Conservation (phyloP, 805 yeast genomes). For the Kluyveromyces nonfermentans region DNA sequence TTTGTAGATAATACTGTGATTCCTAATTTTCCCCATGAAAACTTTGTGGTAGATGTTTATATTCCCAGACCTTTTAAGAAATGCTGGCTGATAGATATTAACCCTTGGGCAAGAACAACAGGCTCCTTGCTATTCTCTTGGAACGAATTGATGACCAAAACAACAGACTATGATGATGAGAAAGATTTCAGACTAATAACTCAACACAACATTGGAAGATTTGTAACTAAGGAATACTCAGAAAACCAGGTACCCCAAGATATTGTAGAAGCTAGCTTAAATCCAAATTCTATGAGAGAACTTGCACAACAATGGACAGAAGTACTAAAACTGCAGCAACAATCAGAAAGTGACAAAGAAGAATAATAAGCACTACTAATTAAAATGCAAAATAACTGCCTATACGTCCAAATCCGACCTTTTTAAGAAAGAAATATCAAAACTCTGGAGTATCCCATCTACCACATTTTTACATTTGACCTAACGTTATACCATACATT, state of each 20-base stretch:
- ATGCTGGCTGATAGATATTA: slow-evolving; percentile 71
- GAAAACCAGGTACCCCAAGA: slow-evolving; percentile 91
- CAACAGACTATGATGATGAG: slow-evolving; percentile 7
- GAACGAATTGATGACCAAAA: slow-evolving; percentile 53
- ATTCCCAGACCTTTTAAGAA: slow-evolving; percentile 63
- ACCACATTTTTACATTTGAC: no score
- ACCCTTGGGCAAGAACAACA: slow-evolving; percentile 72
- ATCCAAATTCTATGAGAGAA: slow-evolving; percentile 61
- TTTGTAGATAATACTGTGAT: slow-evolving; percentile 45
- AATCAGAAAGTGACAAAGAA: slow-evolving; percentile 12
- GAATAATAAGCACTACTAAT: no score
- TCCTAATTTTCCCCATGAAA: slow-evolving; percentile 42
- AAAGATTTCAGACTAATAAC: slow-evolving; percentile 52
- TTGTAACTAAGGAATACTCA: slow-evolving; percentile 73
- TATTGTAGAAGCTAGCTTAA: slow-evolving; percentile 72
- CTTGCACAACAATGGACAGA: slow-evolving; percentile 53
- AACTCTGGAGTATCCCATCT: no score
- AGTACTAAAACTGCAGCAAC: slow-evolving; percentile 23
- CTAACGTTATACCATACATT: no score
- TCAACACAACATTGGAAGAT: slow-evolving; percentile 61
- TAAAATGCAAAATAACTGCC: no score
- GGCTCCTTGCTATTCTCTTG: slow-evolving; percentile 76
- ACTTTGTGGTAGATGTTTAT: slow-evolving; percentile 72
- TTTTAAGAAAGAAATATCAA: no score
- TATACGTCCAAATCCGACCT: no score